Conservation (phyloP, 2,329 filamentous ascomycete species). For the Cordyceps cicadae region DNA sequence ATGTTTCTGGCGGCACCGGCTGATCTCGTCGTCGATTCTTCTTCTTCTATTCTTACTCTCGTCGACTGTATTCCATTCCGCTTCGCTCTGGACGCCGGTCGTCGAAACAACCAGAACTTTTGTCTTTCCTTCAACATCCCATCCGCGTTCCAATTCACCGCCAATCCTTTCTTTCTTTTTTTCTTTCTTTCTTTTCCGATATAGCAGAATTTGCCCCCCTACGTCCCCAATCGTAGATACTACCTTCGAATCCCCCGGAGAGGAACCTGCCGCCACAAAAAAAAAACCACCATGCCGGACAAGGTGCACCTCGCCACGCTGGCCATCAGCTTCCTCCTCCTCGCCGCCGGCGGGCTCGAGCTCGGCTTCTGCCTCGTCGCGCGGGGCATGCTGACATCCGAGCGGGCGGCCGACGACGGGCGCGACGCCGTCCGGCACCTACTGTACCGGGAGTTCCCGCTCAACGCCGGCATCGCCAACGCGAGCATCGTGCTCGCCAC, state of each 20-base stretch:
- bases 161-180: too few relatives aligned
- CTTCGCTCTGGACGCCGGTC: constrained; percentile 1
- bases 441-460: constrained; percentile 45
- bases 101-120: neutral
- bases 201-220: neutral
- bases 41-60: neutral
- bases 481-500: constrained; percentile 62
- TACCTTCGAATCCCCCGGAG: neutral
- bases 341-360: constrained; percentile 44
- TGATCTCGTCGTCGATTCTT: neutral
- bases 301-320: constrained; percentile 45
- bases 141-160: neutral
- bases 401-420: constrained; percentile 29
- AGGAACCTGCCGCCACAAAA: too few relatives aligned
- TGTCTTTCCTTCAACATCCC: too few relatives aligned
- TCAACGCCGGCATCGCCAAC: constrained; percentile 63
- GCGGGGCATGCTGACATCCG: constrained; percentile 30
- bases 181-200: too few relatives aligned
- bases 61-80: neutral
- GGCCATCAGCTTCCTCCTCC: constrained; percentile 42
- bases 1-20: neutral
- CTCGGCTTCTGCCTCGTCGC: constrained; percentile 48
- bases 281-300: constrained; percentile 50
- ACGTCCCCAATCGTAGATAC: neutral
- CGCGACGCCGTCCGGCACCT: constrained; percentile 42